Percentiles rank a stretch among this genome's conserved stretches.
Evolutionary conservation across 192 early-diverging fungal genomes (phyloP).

Genomic region (Podila epigama): DNA sequence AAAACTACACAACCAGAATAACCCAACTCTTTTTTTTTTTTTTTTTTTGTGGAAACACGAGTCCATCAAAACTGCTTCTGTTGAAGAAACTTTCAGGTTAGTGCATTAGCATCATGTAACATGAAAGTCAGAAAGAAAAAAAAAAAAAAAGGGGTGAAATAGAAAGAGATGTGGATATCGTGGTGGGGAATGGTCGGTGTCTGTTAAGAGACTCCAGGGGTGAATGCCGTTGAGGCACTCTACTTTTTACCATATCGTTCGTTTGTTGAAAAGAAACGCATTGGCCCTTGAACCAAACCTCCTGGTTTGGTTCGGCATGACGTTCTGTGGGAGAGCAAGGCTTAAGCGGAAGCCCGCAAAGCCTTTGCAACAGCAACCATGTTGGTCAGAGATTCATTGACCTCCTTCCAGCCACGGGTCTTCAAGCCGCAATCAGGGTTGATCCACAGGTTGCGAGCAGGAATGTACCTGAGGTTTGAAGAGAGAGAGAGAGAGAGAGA

Average conservation of each 20-base stretch:
- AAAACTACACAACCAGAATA: neutral
- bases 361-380: constrained; percentile 81
- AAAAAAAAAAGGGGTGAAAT: neutral
- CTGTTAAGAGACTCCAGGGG: constrained; percentile 53
- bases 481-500: too few species aligned
- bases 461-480: constrained; percentile 71
- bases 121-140: constrained; percentile 28
- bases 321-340: constrained; percentile 25
- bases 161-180: constrained; percentile 1
- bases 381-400: constrained; percentile 85
- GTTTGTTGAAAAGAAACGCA: constrained; percentile 55
- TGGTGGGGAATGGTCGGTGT: constrained; percentile 18
- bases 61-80: constrained; percentile 29
- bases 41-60: constrained; percentile 1
- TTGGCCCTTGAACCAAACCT: constrained; percentile 42
- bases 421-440: constrained; percentile 99
- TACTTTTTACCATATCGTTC: constrained; percentile 55
- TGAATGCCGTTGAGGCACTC: constrained; percentile 53
- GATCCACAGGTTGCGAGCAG: constrained; percentile 85
- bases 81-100: constrained; percentile 54
- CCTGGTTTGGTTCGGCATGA: constrained; percentile 16
- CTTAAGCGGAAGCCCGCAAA: constrained; percentile 57
- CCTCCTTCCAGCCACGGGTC: constrained; percentile 97
- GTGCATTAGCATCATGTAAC: constrained; percentile 24
- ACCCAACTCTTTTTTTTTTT: constrained; percentile 32